Conservation (phyloP, 768 basidiomycete genomes). For the Podaxis pistillaris region DNA sequence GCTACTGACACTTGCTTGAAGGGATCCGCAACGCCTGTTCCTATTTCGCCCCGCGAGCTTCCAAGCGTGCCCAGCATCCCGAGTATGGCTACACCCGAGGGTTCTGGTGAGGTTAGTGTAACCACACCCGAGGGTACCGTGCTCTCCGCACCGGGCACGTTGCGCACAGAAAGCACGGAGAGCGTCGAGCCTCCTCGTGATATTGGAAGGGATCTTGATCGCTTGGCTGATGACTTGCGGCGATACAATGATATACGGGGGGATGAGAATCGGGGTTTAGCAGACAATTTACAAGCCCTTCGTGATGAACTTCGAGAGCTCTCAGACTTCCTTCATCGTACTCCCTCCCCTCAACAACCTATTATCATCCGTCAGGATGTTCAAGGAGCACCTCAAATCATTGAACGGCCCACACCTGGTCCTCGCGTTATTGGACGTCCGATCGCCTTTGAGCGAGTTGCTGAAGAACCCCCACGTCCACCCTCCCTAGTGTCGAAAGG, state of each 20-base stretch:
- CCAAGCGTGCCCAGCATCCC: slow-evolving; percentile 20
- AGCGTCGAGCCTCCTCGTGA: slow-evolving; percentile 41
- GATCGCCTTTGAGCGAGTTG: slow-evolving; percentile 1
- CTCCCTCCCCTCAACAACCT: slow-evolving; percentile 28
- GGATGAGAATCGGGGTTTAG: slow-evolving; percentile 61
- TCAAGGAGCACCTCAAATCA: slow-evolving; percentile 1
- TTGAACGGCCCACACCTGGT: neutral
- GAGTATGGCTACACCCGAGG: slow-evolving; percentile 27
- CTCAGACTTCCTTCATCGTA: slow-evolving; percentile 51
- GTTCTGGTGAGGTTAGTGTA: slow-evolving; percentile 34
- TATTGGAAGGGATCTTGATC: slow-evolving; percentile 46
- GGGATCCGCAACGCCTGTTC: slow-evolving; percentile 20
- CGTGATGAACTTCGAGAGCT: slow-evolving; percentile 68
- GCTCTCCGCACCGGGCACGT: slow-evolving; percentile 22
- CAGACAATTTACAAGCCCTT: slow-evolving; percentile 67
- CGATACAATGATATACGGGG: slow-evolving; percentile 55
- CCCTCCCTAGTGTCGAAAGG: slow-evolving; percentile 34
- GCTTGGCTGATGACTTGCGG: slow-evolving; percentile 55
- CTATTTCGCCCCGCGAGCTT: slow-evolving; percentile 15
- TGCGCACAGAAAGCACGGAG: slow-evolving; percentile 36
- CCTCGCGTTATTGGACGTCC: slow-evolving; percentile 1
- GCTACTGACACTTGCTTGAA: slow-evolving; percentile 11
- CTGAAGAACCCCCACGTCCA: slow-evolving; percentile 10
- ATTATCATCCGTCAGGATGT: slow-evolving; percentile 16
- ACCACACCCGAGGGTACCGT: slow-evolving; percentile 35